Conservation (phyloP, 257 asterid genomes). For the Solanum raphanifolium region DNA sequence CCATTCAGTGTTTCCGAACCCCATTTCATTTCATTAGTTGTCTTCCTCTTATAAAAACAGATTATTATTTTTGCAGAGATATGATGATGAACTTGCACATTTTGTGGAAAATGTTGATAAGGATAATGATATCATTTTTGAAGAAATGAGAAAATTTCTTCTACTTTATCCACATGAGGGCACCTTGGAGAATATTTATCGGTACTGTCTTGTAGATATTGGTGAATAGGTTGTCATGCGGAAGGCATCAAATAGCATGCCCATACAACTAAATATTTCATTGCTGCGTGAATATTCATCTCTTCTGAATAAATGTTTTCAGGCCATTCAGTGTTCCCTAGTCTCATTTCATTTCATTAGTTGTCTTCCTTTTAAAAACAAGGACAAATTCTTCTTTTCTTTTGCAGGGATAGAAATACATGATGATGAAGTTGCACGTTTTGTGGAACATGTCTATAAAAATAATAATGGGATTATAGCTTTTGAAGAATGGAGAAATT, state of each 20-base stretch:
- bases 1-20: neutral
- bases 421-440: too few relatives aligned
- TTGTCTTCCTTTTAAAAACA: too few relatives aligned
- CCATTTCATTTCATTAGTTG: neutral
- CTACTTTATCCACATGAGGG: slow-evolving; percentile 24
- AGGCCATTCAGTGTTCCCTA: too few relatives aligned
- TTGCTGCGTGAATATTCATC: slow-evolving; percentile 34
- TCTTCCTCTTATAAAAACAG: slow-evolving; percentile 52
- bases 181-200: slow-evolving; percentile 82
- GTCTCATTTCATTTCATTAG: too few relatives aligned
- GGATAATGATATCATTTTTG: slow-evolving; percentile 85
- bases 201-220: slow-evolving; percentile 77
- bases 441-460: too few relatives aligned
- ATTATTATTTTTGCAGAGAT: slow-evolving; percentile 54
- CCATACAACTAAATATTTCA: slow-evolving; percentile 64
- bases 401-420: too few relatives aligned
- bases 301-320: too few relatives aligned
- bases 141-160: slow-evolving; percentile 90
- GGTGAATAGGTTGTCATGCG: slow-evolving; percentile 92
- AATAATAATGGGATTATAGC: too few relatives aligned
- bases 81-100: too few relatives aligned
- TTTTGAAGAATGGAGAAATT: too few relatives aligned
- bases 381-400: too few relatives aligned
- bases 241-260: slow-evolving; percentile 89
- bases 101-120: slow-evolving; percentile 90